phyloP scores from a whole-genome alignment of 2,329 filamentous ascomycete species.

The Trichoderma sp. region DNA sequence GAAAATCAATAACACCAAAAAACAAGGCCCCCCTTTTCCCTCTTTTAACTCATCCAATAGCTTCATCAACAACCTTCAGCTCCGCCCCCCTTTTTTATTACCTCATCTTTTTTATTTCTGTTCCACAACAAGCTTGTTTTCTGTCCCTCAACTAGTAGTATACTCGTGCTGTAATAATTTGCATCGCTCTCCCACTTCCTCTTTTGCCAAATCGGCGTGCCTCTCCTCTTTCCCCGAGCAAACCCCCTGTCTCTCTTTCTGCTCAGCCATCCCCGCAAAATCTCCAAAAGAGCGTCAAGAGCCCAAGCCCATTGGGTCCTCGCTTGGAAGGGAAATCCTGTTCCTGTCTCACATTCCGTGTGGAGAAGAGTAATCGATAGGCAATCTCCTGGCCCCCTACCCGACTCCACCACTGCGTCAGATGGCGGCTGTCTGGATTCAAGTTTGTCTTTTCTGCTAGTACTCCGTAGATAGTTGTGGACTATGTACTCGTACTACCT shows the following conservation, averaged over 20 bases:
- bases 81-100: not conserved
- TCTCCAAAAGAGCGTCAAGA: not conserved
- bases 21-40: not conserved
- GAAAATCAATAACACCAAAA: not conserved
- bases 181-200: not conserved
- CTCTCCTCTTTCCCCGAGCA: not conserved
- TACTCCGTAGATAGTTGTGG: not conserved
- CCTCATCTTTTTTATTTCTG: not conserved
- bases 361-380: constrained; percentile 4
- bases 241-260: not conserved
- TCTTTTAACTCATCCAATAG: not conserved
- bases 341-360: constrained; percentile 4
- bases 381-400: constrained; percentile 6
- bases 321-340: not conserved
- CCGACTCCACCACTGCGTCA: not conserved
- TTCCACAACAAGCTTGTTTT: not conserved
- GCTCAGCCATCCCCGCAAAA: constrained; percentile 14
- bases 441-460: not conserved
- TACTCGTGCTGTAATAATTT: not conserved
- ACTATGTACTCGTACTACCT: not conserved
- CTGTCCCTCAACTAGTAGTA: not conserved
- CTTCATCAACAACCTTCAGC: not conserved
- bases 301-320: not conserved
- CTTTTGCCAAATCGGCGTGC: not conserved
- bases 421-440: not conserved